Conservation (phyloP, 2,329 filamentous ascomycete genomes). For the Fusarium nelsonii region DNA sequence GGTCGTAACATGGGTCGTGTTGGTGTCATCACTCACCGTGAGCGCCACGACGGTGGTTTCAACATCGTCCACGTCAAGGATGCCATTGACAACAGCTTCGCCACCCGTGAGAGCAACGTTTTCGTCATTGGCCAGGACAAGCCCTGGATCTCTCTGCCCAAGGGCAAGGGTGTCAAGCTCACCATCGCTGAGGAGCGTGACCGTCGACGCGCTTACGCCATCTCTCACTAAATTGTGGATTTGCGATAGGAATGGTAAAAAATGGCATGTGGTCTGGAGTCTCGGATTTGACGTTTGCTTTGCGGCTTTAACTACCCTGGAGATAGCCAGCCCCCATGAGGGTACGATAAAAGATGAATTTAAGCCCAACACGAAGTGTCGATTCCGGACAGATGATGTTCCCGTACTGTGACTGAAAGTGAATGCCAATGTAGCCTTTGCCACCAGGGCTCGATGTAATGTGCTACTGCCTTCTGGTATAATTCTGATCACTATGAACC, state of each 20-base stretch:
- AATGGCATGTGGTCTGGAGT: conserved; percentile 57
- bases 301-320: conserved; percentile 49
- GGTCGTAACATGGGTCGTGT: conserved; percentile 99
- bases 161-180: conserved; percentile 99
- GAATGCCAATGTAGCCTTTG: background rate
- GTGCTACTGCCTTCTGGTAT: background rate
- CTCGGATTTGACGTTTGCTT: conserved; percentile 57
- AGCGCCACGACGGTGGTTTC: conserved; percentile 99
- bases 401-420: conserved; percentile 7
- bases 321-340: conserved; percentile 53
- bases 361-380: conserved; percentile 50
- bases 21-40: conserved; percentile 99
- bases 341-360: conserved; percentile 56
- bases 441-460: background rate
- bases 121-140: conserved; percentile 99
- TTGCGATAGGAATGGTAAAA: conserved; percentile 46
- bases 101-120: conserved; percentile 99
- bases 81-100: conserved; percentile 99
- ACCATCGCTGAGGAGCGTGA: conserved; percentile 99
- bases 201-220: conserved; percentile 81
- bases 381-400: conserved; percentile 32
- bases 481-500: background rate
- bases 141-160: conserved; percentile 99
- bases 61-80: conserved; percentile 99
- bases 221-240: conserved; percentile 62